Conservation (phyloP, 1,284 basidiomycete genomes). For the Leccinum huronense region DNA sequence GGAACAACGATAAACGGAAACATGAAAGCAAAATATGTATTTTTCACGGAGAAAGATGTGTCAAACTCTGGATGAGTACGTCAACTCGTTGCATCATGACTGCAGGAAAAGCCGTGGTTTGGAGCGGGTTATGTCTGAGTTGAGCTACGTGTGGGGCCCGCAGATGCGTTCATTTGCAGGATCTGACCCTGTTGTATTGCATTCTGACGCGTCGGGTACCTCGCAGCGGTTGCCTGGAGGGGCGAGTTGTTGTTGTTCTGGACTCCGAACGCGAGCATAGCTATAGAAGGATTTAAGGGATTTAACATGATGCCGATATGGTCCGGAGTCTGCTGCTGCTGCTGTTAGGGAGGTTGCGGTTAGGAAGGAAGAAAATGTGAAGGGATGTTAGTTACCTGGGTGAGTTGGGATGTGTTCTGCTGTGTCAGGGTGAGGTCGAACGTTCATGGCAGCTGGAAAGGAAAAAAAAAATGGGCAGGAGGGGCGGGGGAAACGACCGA, state of each 20-base stretch:
- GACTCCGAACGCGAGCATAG: slow-evolving; percentile 27
- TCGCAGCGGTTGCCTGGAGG: slow-evolving; percentile 24
- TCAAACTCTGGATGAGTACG: slow-evolving; percentile 30
- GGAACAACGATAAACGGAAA: slow-evolving; percentile 26
- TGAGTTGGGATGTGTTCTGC: slow-evolving; percentile 42
- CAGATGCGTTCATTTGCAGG: slow-evolving; percentile 41
- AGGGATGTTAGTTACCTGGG: slow-evolving; percentile 40
- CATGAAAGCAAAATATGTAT: slow-evolving; percentile 33
- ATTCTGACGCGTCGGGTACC: slow-evolving; percentile 33
- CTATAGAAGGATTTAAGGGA: slow-evolving; percentile 25
- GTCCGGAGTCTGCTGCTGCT: slow-evolving; percentile 27
- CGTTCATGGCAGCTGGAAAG: slow-evolving; percentile 33
- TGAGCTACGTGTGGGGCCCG: slow-evolving; percentile 39
- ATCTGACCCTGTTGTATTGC: slow-evolving; percentile 37
- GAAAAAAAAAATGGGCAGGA: slow-evolving; percentile 12
- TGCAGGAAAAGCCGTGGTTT: slow-evolving; percentile 41
- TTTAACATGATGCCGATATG: slow-evolving; percentile 36
- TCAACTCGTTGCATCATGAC: slow-evolving; percentile 39
- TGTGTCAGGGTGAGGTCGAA: slow-evolving; percentile 41
- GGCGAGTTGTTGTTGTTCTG: slow-evolving; percentile 18
- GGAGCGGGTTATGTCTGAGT: slow-evolving; percentile 38
- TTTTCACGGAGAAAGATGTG: slow-evolving; percentile 31
- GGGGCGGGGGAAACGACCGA: slow-evolving; percentile 4
- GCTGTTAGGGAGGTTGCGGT: slow-evolving; percentile 30
- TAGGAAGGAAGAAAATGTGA: slow-evolving; percentile 41